phyloP scores from a whole-genome alignment of 192 early-diverging fungal species.

The Podila minutissima region DNA sequence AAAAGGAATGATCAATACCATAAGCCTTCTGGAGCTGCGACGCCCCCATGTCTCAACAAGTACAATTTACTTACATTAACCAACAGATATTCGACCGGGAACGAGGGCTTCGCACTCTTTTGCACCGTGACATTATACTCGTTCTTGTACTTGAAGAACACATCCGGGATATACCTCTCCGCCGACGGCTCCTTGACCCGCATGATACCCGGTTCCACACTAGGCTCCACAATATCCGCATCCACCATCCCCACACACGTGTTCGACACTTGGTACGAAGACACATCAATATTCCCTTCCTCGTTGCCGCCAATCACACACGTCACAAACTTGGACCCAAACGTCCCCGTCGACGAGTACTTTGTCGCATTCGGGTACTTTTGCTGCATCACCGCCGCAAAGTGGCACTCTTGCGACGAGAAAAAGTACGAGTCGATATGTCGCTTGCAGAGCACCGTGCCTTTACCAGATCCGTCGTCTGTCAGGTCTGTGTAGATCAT shows the following conservation, averaged over 20 bases:
- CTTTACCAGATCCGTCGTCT: conserved; percentile 80
- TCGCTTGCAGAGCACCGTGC: conserved; percentile 88
- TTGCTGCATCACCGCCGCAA: conserved; percentile 87
- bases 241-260: conserved; percentile 88
- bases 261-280: conserved; percentile 93
- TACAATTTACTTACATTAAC: conserved; percentile 76
- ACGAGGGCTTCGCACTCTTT: conserved; percentile 92
- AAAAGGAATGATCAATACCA: background rate
- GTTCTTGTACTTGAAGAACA: conserved; percentile 97
- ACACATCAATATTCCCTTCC: conserved; percentile 87
- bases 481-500: conserved; percentile 94
- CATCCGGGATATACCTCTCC: conserved; percentile 93
- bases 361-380: conserved; percentile 73
- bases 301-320: conserved; percentile 92
- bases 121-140: conserved; percentile 90
- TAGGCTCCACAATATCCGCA: conserved; percentile 93
- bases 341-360: conserved; percentile 81
- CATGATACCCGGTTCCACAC: conserved; percentile 86
- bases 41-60: background rate
- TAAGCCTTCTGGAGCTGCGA: too few relatives aligned
- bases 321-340: conserved; percentile 95
- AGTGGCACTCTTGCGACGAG: conserved; percentile 87
- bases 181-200: conserved; percentile 77
- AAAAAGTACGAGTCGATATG: conserved; percentile 95
- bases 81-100: conserved; percentile 96